Base-by-base conservation (phyloP, 2,329 filamentous ascomycete genomes). In the Periconia digitata region DNA sequence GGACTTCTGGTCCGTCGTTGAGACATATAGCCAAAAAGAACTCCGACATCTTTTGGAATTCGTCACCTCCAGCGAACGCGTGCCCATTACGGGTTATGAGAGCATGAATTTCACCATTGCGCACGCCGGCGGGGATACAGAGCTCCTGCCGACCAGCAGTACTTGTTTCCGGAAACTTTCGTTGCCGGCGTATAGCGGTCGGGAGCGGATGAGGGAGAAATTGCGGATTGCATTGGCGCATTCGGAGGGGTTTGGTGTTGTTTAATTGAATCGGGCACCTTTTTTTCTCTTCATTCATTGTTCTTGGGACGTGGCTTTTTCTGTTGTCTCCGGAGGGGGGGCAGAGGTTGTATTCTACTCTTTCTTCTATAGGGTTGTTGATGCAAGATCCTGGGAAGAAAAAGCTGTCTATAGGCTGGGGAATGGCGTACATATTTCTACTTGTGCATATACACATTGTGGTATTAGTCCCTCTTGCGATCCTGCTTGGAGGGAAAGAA, bases 101-200 rank as follows among this genome's bases (percentile, higher is more conserved):
- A 90, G 88, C 59, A 76, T 97, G 40, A 85, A 88, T 62, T 97
- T 97, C 70, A 83, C 89, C 13, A 80, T 99, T 37, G 87, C 92
- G 71, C 85, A 82, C 61, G 90, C 91, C 27, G 59, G 64, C 85
- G 89, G 15, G 78, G 85, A 80, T 51, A 79, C 80, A 57, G 70
- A 76, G 53, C 75, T 57, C 68, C 63, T 99, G 59, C 94, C 94
- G 3, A 95, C 88, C 5, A 92, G 90, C 52, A 87, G 91, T 63
- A 99, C 94, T 0, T 99, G 94, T 71, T 97, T 96, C 73, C 90
- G 92, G 1, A 92, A 89, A 40, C 73, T 99, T 39, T 74, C 95
- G 55, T 71, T 99, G 52, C 94, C 94, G 1, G 86, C 92, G 72
- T 99, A 97, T 70, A 79, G 75, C 45, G 83, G 82, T 34, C 83